These are phyloP conservation scores for Salicornia ramosissima DNA, from an alignment of 148 eudicot genomes.

Conservation along the genomic window DNA sequence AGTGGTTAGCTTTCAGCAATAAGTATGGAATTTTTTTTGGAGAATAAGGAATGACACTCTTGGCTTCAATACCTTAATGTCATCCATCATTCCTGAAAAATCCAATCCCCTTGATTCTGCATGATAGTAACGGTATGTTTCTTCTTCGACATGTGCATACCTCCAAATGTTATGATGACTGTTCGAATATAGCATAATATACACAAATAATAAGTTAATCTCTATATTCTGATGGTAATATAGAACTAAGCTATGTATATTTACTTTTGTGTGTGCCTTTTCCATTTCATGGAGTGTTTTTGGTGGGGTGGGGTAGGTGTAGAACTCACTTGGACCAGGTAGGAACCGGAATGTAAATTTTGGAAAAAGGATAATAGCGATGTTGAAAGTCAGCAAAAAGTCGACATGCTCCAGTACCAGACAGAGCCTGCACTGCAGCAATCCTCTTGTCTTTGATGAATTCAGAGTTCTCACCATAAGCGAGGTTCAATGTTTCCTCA, in stretches of 20 bases:
- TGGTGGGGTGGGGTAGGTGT: slow-evolving; percentile 4
- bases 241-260: background rate
- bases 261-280: background rate
- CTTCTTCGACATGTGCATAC: slow-evolving; percentile 76
- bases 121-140: slow-evolving; percentile 75
- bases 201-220: background rate
- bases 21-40: slow-evolving; percentile 1
- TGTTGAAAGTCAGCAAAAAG: slow-evolving; percentile 96
- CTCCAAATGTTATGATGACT: slow-evolving; percentile 99
- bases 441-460: slow-evolving; percentile 77
- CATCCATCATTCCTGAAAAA: slow-evolving; percentile 74
- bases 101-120: slow-evolving; percentile 81
- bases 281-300: background rate
- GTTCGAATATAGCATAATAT: slow-evolving; percentile 16
- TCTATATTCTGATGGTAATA: background rate
- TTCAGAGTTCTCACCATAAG: slow-evolving; percentile 87
- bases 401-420: slow-evolving; percentile 99
- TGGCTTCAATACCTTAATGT: slow-evolving; percentile 58
- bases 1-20: background rate
- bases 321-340: slow-evolving; percentile 92
- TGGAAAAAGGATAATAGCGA: slow-evolving; percentile 87
- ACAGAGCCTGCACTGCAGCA: slow-evolving; percentile 95
- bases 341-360: slow-evolving; percentile 86
- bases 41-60: background rate
- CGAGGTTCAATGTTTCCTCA: slow-evolving; percentile 85